Conservation (phyloP, 495 filamentous ascomycete genomes). For the Penicillium atrosanguineum region DNA sequence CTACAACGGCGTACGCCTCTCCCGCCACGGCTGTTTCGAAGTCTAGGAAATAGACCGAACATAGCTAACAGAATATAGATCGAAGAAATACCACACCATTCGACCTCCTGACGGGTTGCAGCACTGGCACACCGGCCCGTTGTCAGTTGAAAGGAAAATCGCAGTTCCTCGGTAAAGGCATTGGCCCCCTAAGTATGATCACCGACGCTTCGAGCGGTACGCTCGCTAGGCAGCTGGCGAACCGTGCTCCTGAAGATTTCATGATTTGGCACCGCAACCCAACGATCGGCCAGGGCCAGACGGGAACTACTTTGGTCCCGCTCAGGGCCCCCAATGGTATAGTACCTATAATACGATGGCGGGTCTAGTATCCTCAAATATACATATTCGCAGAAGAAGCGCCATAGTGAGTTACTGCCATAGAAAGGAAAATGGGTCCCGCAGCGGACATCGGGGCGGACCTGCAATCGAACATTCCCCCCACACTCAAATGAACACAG, state of each 20-base stretch:
- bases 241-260: constrained; percentile 6
- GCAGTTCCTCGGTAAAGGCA: not conserved
- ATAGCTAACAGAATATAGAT: not conserved
- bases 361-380: constrained; percentile 1
- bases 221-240: not conserved
- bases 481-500: not conserved
- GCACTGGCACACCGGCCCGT: not conserved
- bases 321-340: constrained; percentile 8
- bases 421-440: not conserved
- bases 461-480: constrained; percentile 5
- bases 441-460: constrained; percentile 5
- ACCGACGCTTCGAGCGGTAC: constrained; percentile 6
- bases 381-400: not conserved
- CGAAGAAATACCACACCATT: constrained; percentile 3
- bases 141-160: not conserved
- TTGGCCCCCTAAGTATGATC: not conserved
- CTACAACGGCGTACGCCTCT: constrained; percentile 22
- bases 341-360: constrained; percentile 8
- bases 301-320: constrained; percentile 17
- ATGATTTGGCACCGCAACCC: constrained; percentile 3
- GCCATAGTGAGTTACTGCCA: not conserved
- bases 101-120: constrained; percentile 11
- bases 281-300: constrained; percentile 9
- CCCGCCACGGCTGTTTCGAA: constrained; percentile 17
- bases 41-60: constrained; percentile 5